Conservation (phyloP, 139 green algal species). For the Micractinium conductrix region DNA sequence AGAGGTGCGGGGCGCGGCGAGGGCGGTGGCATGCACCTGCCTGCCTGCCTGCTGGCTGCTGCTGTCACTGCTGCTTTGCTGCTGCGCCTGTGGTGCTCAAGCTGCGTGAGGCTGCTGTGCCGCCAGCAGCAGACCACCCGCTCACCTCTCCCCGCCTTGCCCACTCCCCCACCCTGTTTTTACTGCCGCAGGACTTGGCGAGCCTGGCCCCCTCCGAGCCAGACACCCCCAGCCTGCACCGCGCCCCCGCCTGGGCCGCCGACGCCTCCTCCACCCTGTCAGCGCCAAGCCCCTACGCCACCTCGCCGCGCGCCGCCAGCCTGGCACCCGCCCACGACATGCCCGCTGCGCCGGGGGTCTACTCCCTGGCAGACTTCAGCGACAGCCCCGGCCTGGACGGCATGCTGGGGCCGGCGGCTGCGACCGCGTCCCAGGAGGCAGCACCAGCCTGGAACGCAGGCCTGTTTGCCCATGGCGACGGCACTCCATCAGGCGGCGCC, state of each 20-base stretch:
- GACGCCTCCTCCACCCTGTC: constrained; percentile 10
- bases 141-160: too few relatives aligned
- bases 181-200: constrained; percentile 1
- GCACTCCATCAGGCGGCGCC: background rate
- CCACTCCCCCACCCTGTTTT: too few relatives aligned
- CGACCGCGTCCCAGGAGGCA: too few relatives aligned
- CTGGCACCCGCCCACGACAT: too few relatives aligned
- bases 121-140: too few relatives aligned
- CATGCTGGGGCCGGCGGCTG: too few relatives aligned
- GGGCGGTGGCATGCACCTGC: background rate
- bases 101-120: too few relatives aligned
- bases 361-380: constrained; percentile 26
- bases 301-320: background rate
- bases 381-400: background rate
- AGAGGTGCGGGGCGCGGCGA: background rate
- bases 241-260: background rate
- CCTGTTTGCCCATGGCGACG: background rate
- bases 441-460: too few relatives aligned
- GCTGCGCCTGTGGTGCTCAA: too few relatives aligned
- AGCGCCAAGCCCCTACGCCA: background rate
- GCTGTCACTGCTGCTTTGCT: too few relatives aligned
- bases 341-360: background rate
- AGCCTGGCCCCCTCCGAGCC: constrained; percentile 3
- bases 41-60: background rate
- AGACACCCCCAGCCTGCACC: background rate